Percentiles rank a stretch among this genome's conserved stretches.
Conservation (phyloP, 2,329 filamentous ascomycete genomes). For the Curvularia eragrostidis region DNA sequence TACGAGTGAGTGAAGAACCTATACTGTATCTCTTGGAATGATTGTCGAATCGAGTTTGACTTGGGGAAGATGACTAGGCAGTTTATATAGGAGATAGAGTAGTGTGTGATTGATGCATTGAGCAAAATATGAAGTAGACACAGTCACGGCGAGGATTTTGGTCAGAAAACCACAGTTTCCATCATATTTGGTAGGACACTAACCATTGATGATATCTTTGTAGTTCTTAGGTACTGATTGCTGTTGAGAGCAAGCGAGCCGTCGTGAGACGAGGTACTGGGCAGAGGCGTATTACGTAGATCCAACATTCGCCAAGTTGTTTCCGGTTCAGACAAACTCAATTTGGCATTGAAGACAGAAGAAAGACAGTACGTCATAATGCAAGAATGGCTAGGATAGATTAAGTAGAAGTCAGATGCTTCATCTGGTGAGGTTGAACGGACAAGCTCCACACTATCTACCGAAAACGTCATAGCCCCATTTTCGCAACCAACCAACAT, state of each 20-base stretch:
- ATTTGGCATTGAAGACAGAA: not conserved
- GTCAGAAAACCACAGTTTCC: not conserved
- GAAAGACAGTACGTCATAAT: not conserved
- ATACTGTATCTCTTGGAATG: not conserved
- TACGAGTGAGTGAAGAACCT: not conserved
- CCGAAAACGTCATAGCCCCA: conserved; percentile 13
- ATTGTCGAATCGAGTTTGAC: not conserved
- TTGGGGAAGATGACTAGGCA: not conserved
- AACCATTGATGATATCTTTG: not conserved
- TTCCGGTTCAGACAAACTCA: not conserved
- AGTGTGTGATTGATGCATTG: no score
- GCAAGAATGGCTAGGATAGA: not conserved
- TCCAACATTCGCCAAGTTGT: not conserved
- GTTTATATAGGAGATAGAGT: not conserved
- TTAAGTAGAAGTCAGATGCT: not conserved
- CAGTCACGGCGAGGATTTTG: not conserved
- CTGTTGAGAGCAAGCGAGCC: not conserved
- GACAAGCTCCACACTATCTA: conserved; percentile 4
- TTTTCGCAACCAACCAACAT: conserved; percentile 12
- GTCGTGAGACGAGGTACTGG: not conserved
- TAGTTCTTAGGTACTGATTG: not conserved
- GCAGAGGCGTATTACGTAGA: not conserved
- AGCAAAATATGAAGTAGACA: not conserved
- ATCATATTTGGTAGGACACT: not conserved
- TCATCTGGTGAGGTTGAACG: not conserved